phyloP scores from a whole-genome alignment of 2,329 filamentous ascomycete species.

The Myriosclerotinia curreyana region DNA sequence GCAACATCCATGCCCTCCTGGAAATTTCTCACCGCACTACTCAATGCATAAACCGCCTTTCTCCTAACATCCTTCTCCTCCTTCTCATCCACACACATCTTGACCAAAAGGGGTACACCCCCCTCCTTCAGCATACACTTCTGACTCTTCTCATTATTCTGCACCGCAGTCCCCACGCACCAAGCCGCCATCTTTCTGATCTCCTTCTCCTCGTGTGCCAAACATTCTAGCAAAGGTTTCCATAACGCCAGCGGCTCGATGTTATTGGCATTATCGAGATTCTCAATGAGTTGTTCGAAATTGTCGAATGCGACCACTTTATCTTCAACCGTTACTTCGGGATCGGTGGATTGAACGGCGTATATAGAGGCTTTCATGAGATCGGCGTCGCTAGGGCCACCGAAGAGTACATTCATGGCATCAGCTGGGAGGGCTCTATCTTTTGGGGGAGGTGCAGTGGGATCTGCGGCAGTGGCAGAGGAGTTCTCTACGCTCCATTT shows the following conservation, averaged over 20 bases:
- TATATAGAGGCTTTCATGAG: constrained; percentile 85
- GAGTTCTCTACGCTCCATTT: constrained; percentile 57
- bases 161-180: constrained; percentile 90
- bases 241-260: constrained; percentile 76
- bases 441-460: constrained; percentile 31
- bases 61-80: constrained; percentile 64
- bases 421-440: constrained; percentile 59
- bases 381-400: constrained; percentile 85
- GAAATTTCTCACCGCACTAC: constrained; percentile 82
- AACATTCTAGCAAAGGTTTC: constrained; percentile 70
- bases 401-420: constrained; percentile 70
- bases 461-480: constrained; percentile 38
- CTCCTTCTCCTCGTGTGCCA: constrained; percentile 66
- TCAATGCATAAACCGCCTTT: constrained; percentile 88
- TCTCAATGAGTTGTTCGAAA: constrained; percentile 88
- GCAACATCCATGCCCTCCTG: constrained; percentile 75
- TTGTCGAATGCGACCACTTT: constrained; percentile 89
- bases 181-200: constrained; percentile 85
- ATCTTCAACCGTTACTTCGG: constrained; percentile 66
- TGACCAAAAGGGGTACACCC: constrained; percentile 67
- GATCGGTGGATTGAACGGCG: constrained; percentile 61
- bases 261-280: constrained; percentile 96
- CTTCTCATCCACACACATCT: constrained; percentile 58
- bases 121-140: constrained; percentile 63
- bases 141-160: constrained; percentile 89